Evolutionary conservation across 2,329 filamentous ascomycete species (phyloP).

Genomic region (Colletotrichum sublineola): DNA sequence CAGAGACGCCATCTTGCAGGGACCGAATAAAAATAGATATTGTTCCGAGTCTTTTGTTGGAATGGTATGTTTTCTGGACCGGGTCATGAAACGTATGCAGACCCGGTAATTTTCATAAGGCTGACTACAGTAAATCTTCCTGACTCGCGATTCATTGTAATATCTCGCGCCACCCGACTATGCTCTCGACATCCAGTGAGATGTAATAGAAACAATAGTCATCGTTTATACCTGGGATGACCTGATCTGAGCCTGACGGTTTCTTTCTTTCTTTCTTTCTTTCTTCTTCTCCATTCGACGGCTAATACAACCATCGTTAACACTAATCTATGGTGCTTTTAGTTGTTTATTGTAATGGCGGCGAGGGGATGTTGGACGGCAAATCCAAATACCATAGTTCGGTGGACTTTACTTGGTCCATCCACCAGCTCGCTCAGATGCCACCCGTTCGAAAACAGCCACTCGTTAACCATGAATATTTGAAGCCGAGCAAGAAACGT

Average conservation of each 20-base stretch:
- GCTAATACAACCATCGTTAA: not conserved
- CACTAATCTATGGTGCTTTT: not conserved
- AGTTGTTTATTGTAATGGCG: not conserved
- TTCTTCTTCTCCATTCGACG: not conserved
- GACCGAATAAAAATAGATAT: not conserved
- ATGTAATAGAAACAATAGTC: not conserved
- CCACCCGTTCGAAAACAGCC: not conserved
- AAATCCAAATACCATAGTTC: not conserved
- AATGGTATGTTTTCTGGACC: not conserved
- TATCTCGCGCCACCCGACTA: not conserved
- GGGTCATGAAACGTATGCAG: not conserved
- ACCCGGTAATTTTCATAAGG: not conserved
- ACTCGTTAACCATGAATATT: not conserved
- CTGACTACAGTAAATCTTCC: not conserved
- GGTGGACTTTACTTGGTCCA: too few relatives aligned
- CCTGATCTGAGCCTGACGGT: not conserved
- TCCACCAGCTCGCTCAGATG: not conserved
- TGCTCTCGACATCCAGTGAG: not conserved
- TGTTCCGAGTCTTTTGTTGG: not conserved
- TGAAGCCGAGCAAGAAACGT: not conserved
- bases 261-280: too few relatives aligned
- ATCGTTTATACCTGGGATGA: not conserved
- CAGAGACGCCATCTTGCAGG: not conserved
- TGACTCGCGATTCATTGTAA: not conserved
- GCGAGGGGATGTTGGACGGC: too few relatives aligned